Base-by-base conservation (phyloP, 441 rosid genomes). In the Erodium trifolium region DNA sequence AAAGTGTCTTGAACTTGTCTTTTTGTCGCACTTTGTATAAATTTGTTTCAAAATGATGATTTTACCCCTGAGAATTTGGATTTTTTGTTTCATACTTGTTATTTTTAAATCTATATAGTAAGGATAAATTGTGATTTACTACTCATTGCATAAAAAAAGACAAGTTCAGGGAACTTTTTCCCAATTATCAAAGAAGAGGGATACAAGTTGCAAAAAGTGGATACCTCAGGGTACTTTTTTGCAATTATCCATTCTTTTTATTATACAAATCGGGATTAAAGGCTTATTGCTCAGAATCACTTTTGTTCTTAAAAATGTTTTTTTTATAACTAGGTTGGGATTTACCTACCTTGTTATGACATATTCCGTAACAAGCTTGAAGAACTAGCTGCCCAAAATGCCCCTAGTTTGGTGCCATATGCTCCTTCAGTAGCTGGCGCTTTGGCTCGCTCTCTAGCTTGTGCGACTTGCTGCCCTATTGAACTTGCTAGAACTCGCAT, bases 401-500 rank as follows among this genome's bases (percentile, higher is more conserved):
- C 81, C 66, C 94, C 97, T 37, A 59, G 78, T 73, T 76, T 80
- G 11, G 79, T 79, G 3, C 82, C 83, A 2, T 88, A 85, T 78
- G 87, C 81, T 47, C 97, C 99, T 64, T 73, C 87, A 72, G 74
- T 90, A 51, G 86, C 98, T 67, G 99, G 98, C 63, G 77, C 94
- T 57, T 67, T 94, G 80, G 99, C 99, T 4, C 88, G 99, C 67
- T 90, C 98, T 6, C 72, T 94, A 78, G 97, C 99, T 68, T 94
- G 99, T 73, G 86, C 90, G 16, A 87, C 88, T 16, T 94, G 92
- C 83, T 94, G 90, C 71, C 99, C 99, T 16, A 83, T 94, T 70
- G 99, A 94, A 78, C 96, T 94, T 81, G 99, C 99, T 63, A 84
- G 90, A 76, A 92, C 99, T 27, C 93, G 97, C 76, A 94, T 94